Evolutionary conservation across 2,329 filamentous ascomycete species (phyloP), one percentile per base, ranked within the genome.

Genomic region (Thielaviopsis musarum): DNA sequence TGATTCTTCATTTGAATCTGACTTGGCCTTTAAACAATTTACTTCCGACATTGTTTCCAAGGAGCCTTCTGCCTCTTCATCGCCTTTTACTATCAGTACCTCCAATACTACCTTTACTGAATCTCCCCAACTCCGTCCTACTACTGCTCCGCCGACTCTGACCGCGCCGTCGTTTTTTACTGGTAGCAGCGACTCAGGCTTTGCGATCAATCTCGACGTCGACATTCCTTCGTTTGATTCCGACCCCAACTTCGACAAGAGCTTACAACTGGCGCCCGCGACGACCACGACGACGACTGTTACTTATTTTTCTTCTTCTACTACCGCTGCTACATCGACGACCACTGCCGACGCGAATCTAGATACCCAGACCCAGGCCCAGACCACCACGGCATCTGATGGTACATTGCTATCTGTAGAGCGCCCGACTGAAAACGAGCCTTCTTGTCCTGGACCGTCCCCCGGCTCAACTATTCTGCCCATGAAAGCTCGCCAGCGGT

Each of bases 141-240:
- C 57, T 2, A 59, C 57, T 22, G 57, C 57, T 21, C 57, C 61
- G 55, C 61, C 30, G 57, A 64, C 49, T 61, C 61, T 51, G 58
- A 64, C 9, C 59, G 61, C 24, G 55, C 61, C 45, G 49, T 66
- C 61, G 56, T 65, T 59, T 22, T 62, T 59, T 41, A 19, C 59
- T 24, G 56, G 19, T n/a, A 51, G 10, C 52, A 48, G n/a, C 52
- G 54, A 34, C 9, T n/a, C 58, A 15, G 57, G 38, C 51, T 57
- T 59, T 15, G 45, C 62, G 30, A 60, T 61, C 52, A 55, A 58
- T 45, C 69, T 75, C 15, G 67, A 69, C 61, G 79, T 80, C 67
- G 76, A 79, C 61, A 69, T 82, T 38, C 75, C 77, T 45, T 75
- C 75, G 0, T 77, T 82, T 67, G 75, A 79, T 63, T 71, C 76